phyloP scores from a whole-genome alignment of 768 basidiomycete species.

The Calocera viscosa region DNA sequence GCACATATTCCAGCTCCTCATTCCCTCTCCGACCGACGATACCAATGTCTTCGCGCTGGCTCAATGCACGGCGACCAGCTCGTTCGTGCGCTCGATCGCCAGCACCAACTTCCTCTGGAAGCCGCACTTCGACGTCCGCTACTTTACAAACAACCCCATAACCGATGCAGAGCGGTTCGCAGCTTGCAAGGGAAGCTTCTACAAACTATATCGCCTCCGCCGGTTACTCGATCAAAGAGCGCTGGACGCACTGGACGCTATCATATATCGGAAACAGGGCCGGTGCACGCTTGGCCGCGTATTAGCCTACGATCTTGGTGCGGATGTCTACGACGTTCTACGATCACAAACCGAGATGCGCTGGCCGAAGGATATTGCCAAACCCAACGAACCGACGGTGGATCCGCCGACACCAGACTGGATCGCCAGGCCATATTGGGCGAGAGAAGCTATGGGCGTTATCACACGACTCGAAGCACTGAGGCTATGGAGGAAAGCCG shows the following conservation, averaged over 20 bases:
- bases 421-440: conserved; percentile 3
- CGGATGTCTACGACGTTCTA: background rate
- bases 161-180: background rate
- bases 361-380: background rate
- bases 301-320: background rate
- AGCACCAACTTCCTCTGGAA: background rate
- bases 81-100: background rate
- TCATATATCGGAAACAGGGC: background rate
- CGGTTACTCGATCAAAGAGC: background rate
- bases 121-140: background rate
- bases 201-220: background rate
- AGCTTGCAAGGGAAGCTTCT: background rate
- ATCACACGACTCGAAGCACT: background rate
- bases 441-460: background rate
- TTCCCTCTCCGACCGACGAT: background rate
- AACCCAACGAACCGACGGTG: background rate
- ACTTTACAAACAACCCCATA: background rate
- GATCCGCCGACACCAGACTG: background rate
- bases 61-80: background rate
- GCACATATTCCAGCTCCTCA: background rate
- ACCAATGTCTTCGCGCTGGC: background rate
- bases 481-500: background rate
- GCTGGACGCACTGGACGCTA: background rate
- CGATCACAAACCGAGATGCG: background rate
- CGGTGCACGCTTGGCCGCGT: background rate